Conservation (phyloP, 2,329 filamentous ascomycete species). For the Alternaria sp. region DNA sequence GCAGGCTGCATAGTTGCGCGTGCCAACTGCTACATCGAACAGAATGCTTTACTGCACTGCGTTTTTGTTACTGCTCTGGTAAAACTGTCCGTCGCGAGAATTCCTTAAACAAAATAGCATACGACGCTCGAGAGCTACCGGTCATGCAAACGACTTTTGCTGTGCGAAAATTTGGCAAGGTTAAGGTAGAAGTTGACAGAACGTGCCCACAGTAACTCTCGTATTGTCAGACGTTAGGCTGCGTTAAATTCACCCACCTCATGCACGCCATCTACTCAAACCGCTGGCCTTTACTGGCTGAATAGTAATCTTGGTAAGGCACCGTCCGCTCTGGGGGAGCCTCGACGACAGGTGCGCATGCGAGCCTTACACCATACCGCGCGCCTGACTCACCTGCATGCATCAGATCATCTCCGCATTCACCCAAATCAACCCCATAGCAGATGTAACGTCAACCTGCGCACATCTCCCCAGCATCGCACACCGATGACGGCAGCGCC, state of each 20-base stretch:
- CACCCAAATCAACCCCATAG: neutral
- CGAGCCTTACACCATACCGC: neutral
- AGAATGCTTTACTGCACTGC: too few relatives aligned
- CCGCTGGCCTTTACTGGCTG: neutral
- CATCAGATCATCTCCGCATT: conserved; percentile 1
- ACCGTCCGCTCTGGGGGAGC: too few relatives aligned
- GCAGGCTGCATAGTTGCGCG: too few relatives aligned
- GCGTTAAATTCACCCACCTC: neutral
- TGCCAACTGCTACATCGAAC: too few relatives aligned
- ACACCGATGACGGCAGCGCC: conserved; percentile 21
- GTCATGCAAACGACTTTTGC: too few relatives aligned
- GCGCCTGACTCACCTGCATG: neutral
- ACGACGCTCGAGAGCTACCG: too few relatives aligned
- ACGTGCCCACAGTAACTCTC: too few relatives aligned
- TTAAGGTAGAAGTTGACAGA: too few relatives aligned
- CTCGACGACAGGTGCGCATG: neutral
- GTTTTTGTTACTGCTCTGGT: too few relatives aligned
- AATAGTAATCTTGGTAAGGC: neutral
- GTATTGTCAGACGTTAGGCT: neutral
- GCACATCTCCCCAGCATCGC: conserved; percentile 9
- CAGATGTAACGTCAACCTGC: neutral
- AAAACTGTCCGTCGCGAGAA: too few relatives aligned
- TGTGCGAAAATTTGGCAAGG: too few relatives aligned
- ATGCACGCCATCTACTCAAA: neutral
- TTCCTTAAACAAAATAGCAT: too few relatives aligned